Evolutionary conservation across 2,329 filamentous ascomycete species (phyloP).

Genomic region (Hypoxylon sp.): DNA sequence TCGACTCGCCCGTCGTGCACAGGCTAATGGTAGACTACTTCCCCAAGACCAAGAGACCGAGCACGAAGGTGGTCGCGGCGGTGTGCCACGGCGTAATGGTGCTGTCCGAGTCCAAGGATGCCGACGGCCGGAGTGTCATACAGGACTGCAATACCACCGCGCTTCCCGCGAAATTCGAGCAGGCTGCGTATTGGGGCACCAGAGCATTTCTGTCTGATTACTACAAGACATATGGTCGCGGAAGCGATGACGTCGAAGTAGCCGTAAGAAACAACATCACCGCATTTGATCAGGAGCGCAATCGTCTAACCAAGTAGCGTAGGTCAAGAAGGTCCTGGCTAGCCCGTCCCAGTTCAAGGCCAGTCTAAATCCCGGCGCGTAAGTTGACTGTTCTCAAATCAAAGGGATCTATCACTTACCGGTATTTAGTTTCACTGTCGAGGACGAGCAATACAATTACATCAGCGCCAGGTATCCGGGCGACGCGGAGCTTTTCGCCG

Average conservation of each 20-base stretch:
- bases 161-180: constrained; percentile 58
- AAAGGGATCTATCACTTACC: constrained; percentile 15
- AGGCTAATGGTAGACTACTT: constrained; percentile 56
- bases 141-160: constrained; percentile 58
- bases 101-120: constrained; percentile 52
- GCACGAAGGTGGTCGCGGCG: constrained; percentile 55
- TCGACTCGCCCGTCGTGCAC: constrained; percentile 57
- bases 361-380: constrained; percentile 53
- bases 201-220: constrained; percentile 60
- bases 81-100: constrained; percentile 63
- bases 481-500: constrained; percentile 53
- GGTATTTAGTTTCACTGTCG: constrained; percentile 54
- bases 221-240: constrained; percentile 63
- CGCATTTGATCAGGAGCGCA: neutral
- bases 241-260: constrained; percentile 57
- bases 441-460: constrained; percentile 59
- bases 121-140: constrained; percentile 55
- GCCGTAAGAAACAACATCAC: constrained; percentile 47
- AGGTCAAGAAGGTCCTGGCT: constrained; percentile 55
- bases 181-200: constrained; percentile 58
- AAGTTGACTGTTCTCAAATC: constrained; percentile 37
- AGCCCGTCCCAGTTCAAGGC: constrained; percentile 55
- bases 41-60: constrained; percentile 54
- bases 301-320: constrained; percentile 14
- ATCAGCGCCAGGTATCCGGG: constrained; percentile 56